Evolutionary conservation across 2,329 filamentous ascomycete genomes (phyloP), one percentile per base, ranked within the genome.

Genomic region (Colletotrichum destructivum): DNA sequence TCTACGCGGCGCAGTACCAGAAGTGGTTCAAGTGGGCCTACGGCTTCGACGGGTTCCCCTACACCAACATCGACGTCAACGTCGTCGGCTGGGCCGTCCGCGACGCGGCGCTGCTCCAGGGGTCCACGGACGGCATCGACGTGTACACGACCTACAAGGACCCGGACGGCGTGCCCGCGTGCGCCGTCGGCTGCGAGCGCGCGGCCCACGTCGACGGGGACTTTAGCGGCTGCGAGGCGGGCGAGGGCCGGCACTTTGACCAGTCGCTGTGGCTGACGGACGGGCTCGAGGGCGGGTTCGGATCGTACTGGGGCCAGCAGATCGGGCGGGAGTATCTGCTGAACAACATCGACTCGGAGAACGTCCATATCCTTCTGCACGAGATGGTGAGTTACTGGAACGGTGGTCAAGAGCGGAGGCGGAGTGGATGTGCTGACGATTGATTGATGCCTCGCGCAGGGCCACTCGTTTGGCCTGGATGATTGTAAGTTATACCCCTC

Each of bases 221-320:
- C 66, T 85, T 85, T 72, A 76, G 75, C 67, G 74, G 77, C 21
- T 86, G 84, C 72, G 72, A 81, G 11, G 80, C 78, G 18, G 82
- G 82, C 11, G 79, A 79, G 0, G 78, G 72, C 26, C 75, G 78
- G 16, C 84, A 84, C 76, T 86, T 86, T 69, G 82, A 85, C 73
- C 77, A 83, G 74, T 82, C 81, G 3, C 80, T 86, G 51, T 86
- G 84, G 84, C 79, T 86, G 13, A 86, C 84, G 0, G 82, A 83
- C 42, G 84, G 83, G 5, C 79, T 86, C 66, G 40, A 75, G 4
- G 84, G 84, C 38, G 84, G 84, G 57, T 80, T 82, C 2, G 84
- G 84, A 54, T 84, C 83, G 55, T 82, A 85, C 64, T 86, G 84
- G 84, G 84, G 84, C 13, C 82, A 86, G 75, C 77, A 82, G 11